Percentiles rank a stretch among this genome's conserved stretches.
These are phyloP conservation scores for Amanita exitialis DNA, from an alignment of 768 basidiomycete genomes.

Conservation along the genomic window DNA sequence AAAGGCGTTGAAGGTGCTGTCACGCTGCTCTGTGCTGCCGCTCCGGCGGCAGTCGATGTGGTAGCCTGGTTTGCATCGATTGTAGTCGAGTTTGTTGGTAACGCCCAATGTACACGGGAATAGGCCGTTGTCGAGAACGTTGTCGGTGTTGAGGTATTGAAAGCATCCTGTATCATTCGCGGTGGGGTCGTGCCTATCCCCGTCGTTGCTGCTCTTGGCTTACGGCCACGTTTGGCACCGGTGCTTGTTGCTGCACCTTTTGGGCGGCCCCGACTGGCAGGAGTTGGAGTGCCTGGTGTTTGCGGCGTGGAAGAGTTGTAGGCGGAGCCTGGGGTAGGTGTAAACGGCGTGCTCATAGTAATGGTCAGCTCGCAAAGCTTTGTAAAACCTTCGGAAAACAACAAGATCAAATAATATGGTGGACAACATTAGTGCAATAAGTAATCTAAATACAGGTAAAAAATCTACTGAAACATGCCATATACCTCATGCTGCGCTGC, in stretches of 20 bases:
- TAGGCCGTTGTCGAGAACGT: constrained; percentile 4
- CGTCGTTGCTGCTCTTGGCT: constrained; percentile 29
- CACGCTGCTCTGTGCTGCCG: constrained; percentile 5
- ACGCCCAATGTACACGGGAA: constrained; percentile 5
- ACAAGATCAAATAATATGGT: neutral
- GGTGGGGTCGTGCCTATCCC: constrained; percentile 19
- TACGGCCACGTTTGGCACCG: constrained; percentile 36
- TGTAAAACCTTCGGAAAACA: neutral
- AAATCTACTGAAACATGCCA: neutral
- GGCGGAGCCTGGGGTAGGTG: neutral
- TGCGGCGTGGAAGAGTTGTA: neutral
- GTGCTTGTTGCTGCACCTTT: constrained; percentile 16
- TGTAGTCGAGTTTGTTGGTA: constrained; percentile 8
- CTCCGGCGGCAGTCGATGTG: neutral
- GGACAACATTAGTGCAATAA: neutral
- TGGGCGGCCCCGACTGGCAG: constrained; percentile 21
- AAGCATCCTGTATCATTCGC: constrained; percentile 14
- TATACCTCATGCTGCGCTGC: neutral
- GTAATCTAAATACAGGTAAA: neutral
- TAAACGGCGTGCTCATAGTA: constrained; percentile 2
- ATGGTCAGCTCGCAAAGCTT: neutral
- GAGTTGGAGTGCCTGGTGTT: constrained; percentile 16
- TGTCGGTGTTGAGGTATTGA: neutral
- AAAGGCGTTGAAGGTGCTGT: neutral
- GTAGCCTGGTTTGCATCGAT: constrained; percentile 1